Evolutionary conservation across 2,329 filamentous ascomycete species (phyloP).

Genomic region (Chrysosporium queenslandicum): DNA sequence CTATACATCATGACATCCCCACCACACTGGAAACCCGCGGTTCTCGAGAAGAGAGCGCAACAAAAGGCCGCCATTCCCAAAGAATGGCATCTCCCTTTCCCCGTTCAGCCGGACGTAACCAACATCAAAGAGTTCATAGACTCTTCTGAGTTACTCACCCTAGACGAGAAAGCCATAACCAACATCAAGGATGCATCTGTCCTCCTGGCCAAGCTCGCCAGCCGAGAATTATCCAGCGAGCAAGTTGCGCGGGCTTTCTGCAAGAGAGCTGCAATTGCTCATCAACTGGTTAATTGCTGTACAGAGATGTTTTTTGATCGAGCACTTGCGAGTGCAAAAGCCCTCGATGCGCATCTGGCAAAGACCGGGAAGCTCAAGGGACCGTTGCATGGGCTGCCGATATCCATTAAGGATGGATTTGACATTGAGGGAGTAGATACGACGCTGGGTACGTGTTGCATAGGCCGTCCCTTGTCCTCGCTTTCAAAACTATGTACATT

Average conservation of each 20-base stretch:
- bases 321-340: conserved; percentile 18
- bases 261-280: conserved; percentile 22
- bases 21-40: conserved; percentile 12
- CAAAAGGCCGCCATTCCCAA: conserved; percentile 11
- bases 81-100: conserved; percentile 10
- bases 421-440: conserved; percentile 77
- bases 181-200: conserved; percentile 8
- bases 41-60: conserved; percentile 9
- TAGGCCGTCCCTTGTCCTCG: neutral
- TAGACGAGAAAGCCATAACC: conserved; percentile 11
- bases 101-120: neutral
- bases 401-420: conserved; percentile 57
- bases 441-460: conserved; percentile 26
- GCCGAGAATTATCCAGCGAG: conserved; percentile 17
- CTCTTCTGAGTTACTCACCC: conserved; percentile 6
- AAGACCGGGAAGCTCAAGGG: conserved; percentile 19
- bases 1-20: conserved; percentile 5
- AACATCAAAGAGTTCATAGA: conserved; percentile 8
- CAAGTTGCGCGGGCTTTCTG: conserved; percentile 22
- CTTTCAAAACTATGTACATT: neutral
- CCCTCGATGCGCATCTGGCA: conserved; percentile 18
- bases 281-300: conserved; percentile 20
- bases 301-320: conserved; percentile 21
- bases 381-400: conserved; percentile 23
- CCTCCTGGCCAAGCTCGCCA: conserved; percentile 8